A percentile compares a stretch with the other conserved stretches of the same genome.
Evolutionary conservation across 1,139 yeast genomes (phyloP).

Genomic region (Protomyces lactucae-debilis): DNA sequence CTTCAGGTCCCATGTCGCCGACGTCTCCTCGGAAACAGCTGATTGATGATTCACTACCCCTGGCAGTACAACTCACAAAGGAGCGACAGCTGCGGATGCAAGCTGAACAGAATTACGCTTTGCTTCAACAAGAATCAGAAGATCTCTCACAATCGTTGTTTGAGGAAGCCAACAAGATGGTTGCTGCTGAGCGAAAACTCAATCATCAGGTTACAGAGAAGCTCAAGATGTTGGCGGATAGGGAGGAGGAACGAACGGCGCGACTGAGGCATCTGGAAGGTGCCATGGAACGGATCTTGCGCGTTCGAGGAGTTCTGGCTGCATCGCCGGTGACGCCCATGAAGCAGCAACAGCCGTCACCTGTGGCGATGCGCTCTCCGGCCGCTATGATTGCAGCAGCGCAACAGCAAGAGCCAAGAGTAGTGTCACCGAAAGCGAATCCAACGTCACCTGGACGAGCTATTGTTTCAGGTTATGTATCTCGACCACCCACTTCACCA

Average conservation of each 20-base stretch:
- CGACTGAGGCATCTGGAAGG: slow-evolving; percentile 15
- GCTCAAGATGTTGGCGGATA: slow-evolving; percentile 6
- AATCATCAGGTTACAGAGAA: slow-evolving; percentile 4
- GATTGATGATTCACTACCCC: neutral
- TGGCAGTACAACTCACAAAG: slow-evolving; percentile 31
- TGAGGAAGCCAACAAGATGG: slow-evolving; percentile 68
- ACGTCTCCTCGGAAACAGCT: slow-evolving; percentile 9
- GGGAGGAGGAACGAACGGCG: slow-evolving; percentile 11
- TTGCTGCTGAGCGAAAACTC: slow-evolving; percentile 39
- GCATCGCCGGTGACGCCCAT: neutral
- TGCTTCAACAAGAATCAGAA: slow-evolving; percentile 60
- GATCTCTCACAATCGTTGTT: slow-evolving; percentile 63
- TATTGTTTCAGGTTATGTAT: neutral
- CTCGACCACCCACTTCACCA: neutral
- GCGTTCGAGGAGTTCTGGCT: slow-evolving; percentile 9
- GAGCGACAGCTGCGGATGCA: slow-evolving; percentile 36
- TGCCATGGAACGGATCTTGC: slow-evolving; percentile 9
- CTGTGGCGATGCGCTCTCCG: neutral
- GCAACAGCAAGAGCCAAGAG: neutral
- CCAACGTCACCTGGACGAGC: neutral
- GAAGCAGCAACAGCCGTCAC: neutral
- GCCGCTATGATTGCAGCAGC: neutral
- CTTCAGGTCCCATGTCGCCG: neutral
- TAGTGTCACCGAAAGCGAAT: neutral
- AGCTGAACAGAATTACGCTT: slow-evolving; percentile 51